These are phyloP conservation scores for Incumbomyces delicatus DNA, from an alignment of 2,329 filamentous ascomycete genomes.

Conservation along the genomic window DNA sequence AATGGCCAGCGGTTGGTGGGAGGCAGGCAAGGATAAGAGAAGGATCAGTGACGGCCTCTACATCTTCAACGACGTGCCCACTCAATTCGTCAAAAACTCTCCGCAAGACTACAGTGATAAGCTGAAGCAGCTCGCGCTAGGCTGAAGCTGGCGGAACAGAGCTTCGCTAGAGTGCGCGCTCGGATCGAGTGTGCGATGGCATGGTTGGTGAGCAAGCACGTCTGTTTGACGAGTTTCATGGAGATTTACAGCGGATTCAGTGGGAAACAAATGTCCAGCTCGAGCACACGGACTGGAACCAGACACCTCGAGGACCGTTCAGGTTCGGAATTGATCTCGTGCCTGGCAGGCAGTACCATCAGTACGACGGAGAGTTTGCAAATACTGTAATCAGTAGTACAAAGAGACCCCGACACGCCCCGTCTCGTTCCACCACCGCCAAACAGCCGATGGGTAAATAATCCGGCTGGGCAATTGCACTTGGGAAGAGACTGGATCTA, in stretches of 20 bases:
- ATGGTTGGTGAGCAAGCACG: background rate
- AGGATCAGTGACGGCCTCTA: background rate
- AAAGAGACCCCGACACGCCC: no score
- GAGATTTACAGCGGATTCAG: background rate
- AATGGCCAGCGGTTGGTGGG: background rate
- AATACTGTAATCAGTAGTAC: no score
- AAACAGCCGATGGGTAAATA: no score
- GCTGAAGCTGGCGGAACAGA: constrained; percentile 6
- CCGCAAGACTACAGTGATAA: constrained; percentile 8
- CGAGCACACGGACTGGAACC: background rate
- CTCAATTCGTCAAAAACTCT: background rate
- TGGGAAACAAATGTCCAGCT: background rate
- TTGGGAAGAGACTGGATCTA: no score
- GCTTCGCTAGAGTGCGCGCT: background rate
- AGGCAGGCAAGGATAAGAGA: background rate
- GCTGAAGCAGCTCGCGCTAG: constrained; percentile 6
- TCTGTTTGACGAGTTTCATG: background rate
- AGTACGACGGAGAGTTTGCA: no score
- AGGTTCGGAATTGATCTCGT: background rate
- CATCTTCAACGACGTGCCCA: constrained; percentile 4
- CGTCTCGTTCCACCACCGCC: no score
- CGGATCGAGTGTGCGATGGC: background rate
- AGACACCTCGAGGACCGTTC: constrained; percentile 3
- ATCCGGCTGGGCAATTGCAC: no score
- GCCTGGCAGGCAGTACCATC: background rate